Conservation (phyloP, 2,329 filamentous ascomycete genomes). For the Penicillium sclerotigenum region DNA sequence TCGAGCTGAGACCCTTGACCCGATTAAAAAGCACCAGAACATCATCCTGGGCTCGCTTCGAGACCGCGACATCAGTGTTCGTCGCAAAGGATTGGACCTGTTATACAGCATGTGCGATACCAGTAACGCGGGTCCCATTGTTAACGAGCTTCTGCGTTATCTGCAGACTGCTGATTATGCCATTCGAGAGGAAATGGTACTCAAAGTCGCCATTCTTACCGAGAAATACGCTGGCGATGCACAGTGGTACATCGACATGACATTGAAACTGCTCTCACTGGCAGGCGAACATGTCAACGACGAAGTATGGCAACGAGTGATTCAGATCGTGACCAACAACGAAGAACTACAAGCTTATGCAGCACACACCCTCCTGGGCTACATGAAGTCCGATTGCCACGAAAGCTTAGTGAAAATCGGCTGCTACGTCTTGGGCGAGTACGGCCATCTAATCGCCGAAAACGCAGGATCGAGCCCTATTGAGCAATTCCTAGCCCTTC, state of each 20-base stretch:
- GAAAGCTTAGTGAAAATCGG: conserved; percentile 98
- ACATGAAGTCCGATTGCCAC: conserved; percentile 90
- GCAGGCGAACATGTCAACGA: conserved; percentile 98
- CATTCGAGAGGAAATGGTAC: conserved; percentile 97
- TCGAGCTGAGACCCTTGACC: conserved; percentile 86
- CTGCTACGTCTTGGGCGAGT: conserved; percentile 92
- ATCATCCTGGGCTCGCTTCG: conserved; percentile 93
- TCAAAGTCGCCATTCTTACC: conserved; percentile 97
- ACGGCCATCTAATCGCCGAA: conserved; percentile 93
- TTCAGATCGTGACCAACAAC: conserved; percentile 98
- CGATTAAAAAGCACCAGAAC: conserved; percentile 96
- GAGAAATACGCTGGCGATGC: conserved; percentile 98
- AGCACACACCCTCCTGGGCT: conserved; percentile 86
- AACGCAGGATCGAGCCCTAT: conserved; percentile 90
- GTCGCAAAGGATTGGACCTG: conserved; percentile 89
- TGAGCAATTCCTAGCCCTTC: conserved; percentile 90
- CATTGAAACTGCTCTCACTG: conserved; percentile 88
- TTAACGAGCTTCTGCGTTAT: conserved; percentile 89
- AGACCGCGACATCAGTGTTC: conserved; percentile 94
- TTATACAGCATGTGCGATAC: conserved; percentile 99
- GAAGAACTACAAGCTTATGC: conserved; percentile 97
- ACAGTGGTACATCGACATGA: conserved; percentile 99
- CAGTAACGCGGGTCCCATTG: conserved; percentile 88
- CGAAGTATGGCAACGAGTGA: conserved; percentile 97
- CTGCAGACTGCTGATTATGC: conserved; percentile 96